Conservation (phyloP, 2,329 filamentous ascomycete genomes). For the Talaromyces funiculosus region DNA sequence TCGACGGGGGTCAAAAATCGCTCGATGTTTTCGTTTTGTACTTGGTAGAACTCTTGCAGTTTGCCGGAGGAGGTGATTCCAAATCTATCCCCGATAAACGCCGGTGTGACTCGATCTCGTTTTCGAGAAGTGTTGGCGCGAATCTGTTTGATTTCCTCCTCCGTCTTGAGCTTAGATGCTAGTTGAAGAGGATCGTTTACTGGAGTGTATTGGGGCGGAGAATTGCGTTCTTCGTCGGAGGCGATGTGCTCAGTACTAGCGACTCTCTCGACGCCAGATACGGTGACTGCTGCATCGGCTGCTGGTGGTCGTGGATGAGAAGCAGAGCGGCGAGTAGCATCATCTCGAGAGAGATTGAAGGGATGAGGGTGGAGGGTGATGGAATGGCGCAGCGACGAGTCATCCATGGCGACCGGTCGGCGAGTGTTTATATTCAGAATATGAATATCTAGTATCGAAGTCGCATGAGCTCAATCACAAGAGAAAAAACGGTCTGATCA, state of each 20-base stretch:
- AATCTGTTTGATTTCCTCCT: conserved; percentile 69
- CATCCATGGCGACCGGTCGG: conserved; percentile 9
- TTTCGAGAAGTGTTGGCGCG: conserved; percentile 75
- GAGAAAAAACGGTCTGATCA: not conserved
- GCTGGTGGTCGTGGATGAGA: conserved; percentile 6
- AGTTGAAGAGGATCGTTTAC: conserved; percentile 79
- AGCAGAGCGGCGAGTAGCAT: conserved; percentile 10
- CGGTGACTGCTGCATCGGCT: conserved; percentile 32
- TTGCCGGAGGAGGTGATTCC: conserved; percentile 36
- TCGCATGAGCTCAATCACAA: not conserved
- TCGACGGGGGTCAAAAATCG: conserved; percentile 87
- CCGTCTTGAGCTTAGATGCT: conserved; percentile 68
- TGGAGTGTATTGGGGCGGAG: conserved; percentile 51
- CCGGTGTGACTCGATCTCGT: conserved; percentile 48
- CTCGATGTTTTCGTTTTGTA: conserved; percentile 90
- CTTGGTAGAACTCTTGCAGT: conserved; percentile 76
- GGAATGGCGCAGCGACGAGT: conserved; percentile 15
- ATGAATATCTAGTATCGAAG: not conserved
- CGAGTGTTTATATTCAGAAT: not conserved
- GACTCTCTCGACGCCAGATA: conserved; percentile 34
- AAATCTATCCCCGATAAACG: conserved; percentile 23
- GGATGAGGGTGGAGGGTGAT: conserved; percentile 19
- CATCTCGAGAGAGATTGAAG: conserved; percentile 14
- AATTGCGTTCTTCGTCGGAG: conserved; percentile 43
- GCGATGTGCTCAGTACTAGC: conserved; percentile 19